Evolutionary conservation across 257 asterid species (phyloP), one percentile per base, ranked within the genome.

Genomic region (Gardenia jasminoides): DNA sequence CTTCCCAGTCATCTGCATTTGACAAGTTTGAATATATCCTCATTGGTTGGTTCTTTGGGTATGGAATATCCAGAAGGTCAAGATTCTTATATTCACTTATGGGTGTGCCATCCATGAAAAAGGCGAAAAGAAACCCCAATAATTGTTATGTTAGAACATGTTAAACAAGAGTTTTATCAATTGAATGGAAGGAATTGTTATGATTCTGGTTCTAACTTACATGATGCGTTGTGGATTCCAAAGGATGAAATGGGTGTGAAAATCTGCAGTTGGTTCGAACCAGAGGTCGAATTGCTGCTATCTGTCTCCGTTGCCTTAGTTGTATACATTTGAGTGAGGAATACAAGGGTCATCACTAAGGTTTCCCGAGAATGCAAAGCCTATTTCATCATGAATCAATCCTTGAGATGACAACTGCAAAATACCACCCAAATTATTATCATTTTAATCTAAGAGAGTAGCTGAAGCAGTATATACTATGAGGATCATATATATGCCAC

Each of bases 181-280:
- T 10, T 47, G n/a, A 54, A 17, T 54, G 62, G 22, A 1, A 10
- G 28, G 36, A 62, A 62, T n/a, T 9, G 24, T 59, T n/a, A 4
- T 59, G 31, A 59, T 24, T 59, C 7, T 24, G 2, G 16, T 9
- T n/a, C 28, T 26, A 62, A 62, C 87, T 84, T 64, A 86, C 91
- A 88, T 86, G 83, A 86, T 86, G 30, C 79, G 80, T 65, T 82
- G 89, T n/a, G 89, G 88, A 16, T 86, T 88, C 90, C 90, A 88
- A 13, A 82, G 85, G 66, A 88, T 83, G 72, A 89, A 86, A 48
- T 86, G 86, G 22, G 86, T 85, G 79, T 86, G 92, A 72, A 86
- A 88, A 80, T 86, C 86, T 1, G 87, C 81, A 0, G 92, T 86
- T 0, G 90, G 92, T 71, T 88, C 87, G 77, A 88, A 88, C 92